Evolutionary conservation across 257 asterid species (phyloP), one percentile per base, ranked within the genome.

Genomic region (Scutellaria minor): DNA sequence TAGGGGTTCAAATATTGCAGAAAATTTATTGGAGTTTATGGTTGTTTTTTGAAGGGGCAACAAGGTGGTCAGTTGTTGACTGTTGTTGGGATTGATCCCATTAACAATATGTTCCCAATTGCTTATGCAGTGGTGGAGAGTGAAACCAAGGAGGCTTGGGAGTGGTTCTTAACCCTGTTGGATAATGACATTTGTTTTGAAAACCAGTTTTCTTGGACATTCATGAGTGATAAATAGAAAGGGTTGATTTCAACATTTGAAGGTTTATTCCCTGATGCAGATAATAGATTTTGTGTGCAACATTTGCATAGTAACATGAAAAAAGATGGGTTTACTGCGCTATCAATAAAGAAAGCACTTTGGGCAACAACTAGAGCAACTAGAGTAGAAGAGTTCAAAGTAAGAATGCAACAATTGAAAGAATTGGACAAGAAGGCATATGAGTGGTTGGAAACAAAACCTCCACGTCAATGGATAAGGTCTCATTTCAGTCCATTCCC

Each of bases 181-280:
- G 55, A 64, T 9, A 2, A 20, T 64, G 41, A 64, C 2, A 10
- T 64, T 6, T 45, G 44, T 0, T 9, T 64, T 45, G 57, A 46
- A 22, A 9, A 64, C 45, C 69, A 64, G 10, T 22, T 8, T 20
- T 13, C 12, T 7, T 64, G 70, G 70, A 64, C 57, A 0, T 45
- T 46, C 7, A 64, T 46, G 24, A 44, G 44, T 64, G 70, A 64
- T 3, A 64, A 64, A 13, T 24, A 45, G 6, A 64, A 64, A 6
- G 40, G 47, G 0, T 5, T 64, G 3, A 64, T 44, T 9, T 10
- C 18, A 42, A 10, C 40, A 0, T 64, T 64, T 64, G 69, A 64
- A 8, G 18, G 3, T 20, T 18, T 54, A 54, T 18, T 54, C 5
- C 5, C 13, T 0, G 37, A 54, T 51, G 55, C 20, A 50, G 9